Base-by-base conservation (phyloP, 352 stramenopile species). In the Globisporangium irregulare region DNA sequence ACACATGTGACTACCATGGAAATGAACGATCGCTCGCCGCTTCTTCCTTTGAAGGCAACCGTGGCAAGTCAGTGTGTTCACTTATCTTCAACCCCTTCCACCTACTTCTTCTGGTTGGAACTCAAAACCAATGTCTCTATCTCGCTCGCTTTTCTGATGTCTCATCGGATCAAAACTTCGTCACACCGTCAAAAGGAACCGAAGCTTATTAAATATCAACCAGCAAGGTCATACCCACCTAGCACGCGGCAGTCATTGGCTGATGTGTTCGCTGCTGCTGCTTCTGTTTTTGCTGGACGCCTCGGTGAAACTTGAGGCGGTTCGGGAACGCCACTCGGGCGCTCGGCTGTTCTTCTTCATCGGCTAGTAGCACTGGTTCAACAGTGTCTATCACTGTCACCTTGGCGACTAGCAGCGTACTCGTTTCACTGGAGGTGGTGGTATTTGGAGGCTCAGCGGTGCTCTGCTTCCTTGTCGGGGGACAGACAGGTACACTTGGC, bases 221-320 rank as follows among this genome's bases (percentile, higher is more conserved):
- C 15, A 63, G 36, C 4, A 3, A 59, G 6, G 3, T 32, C 29
- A 9, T 9, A 18, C 15, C 10, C 51, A 10, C 0, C 48, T 66
- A 70, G 7, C 48, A 66, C 3, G 65, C 58, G 10, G 59, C 32
- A 0, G 65, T 56, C 46, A 59, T 22, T 27, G 24, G 57, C 58
- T 36, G 72, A 7, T 32, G n/a, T 27, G 32, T 20, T 46, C 4
- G 24, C n/a, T 59, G 15, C 15, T 18, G 4, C 15, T 22, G 27
- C 14, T 59, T 15, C 6, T 63, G 32, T 14, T 50, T 25, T 29
- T 36, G 57, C 57, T 34, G 71, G 18, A 43, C 68, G 59, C 67
- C 73, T 62, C 46, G 79, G 46, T 68, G 61, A 48, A 83, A 85
- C 0, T 36, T 54, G 24, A 69, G 68, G n/a, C 74, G 79, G 25